These are phyloP conservation scores for Neophaeococcomyces aloes DNA, from an alignment of 2,329 filamentous ascomycete genomes.

Conservation along the genomic window DNA sequence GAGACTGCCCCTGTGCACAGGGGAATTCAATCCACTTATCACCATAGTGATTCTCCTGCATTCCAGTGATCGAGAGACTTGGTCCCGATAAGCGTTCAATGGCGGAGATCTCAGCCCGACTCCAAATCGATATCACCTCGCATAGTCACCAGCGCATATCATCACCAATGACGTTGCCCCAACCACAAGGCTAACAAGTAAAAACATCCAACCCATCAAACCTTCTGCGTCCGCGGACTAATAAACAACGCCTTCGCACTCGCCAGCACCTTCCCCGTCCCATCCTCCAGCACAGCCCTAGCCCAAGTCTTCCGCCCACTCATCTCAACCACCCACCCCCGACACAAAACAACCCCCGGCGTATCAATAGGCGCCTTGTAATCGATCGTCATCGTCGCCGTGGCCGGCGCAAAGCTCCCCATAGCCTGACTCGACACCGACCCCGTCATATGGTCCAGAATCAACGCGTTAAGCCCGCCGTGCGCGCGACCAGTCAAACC, in stretches of 20 bases:
- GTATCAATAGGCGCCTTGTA: conserved; percentile 15
- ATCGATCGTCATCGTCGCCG: conserved; percentile 16
- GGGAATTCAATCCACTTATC: too few species aligned
- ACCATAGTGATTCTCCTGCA: too few species aligned
- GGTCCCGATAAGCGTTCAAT: too few species aligned
- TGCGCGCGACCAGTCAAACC: conserved; percentile 13
- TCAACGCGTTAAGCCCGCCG: conserved; percentile 13
- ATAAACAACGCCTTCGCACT: conserved; percentile 13
- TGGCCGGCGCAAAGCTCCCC: conserved; percentile 10
- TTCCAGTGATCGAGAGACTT: too few species aligned
- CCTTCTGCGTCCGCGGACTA: not conserved
- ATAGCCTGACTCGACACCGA: conserved; percentile 2
- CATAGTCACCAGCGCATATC: too few species aligned
- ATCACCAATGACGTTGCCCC: too few species aligned
- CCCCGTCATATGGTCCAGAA: conserved; percentile 15
- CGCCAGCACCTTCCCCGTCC: conserved; percentile 9
- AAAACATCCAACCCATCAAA: too few species aligned
- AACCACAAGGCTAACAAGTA: too few species aligned
- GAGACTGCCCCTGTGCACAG: too few species aligned
- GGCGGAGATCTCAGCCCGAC: too few species aligned
- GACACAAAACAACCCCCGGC: conserved; percentile 12
- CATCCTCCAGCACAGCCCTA: conserved; percentile 12
- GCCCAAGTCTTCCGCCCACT: conserved; percentile 15
- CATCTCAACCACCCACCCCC: conserved; percentile 11
- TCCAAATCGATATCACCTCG: too few species aligned